Evolutionary conservation across 371 early-diverging fungal genomes (phyloP).

Genomic region (Mucor piriformis): DNA sequence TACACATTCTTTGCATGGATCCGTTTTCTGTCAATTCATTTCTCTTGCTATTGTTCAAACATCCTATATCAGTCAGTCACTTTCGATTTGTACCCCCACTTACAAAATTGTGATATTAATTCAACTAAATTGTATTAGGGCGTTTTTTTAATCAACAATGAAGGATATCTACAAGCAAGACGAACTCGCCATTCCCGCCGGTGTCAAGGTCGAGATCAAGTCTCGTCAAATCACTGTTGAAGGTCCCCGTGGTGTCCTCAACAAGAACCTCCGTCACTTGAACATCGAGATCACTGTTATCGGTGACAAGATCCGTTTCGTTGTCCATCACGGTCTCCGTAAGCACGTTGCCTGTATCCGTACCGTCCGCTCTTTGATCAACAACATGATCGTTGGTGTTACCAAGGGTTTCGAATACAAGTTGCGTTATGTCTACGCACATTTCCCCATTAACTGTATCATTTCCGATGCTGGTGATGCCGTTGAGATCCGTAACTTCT

Average conservation of each 20-base stretch:
- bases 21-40: too few species aligned
- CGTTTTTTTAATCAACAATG: slow-evolving; percentile 25
- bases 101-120: too few species aligned
- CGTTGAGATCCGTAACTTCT: slow-evolving; percentile 99
- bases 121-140: slow-evolving; percentile 17
- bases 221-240: slow-evolving; percentile 76
- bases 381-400: slow-evolving; percentile 99
- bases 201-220: slow-evolving; percentile 78
- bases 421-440: slow-evolving; percentile 99
- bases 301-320: slow-evolving; percentile 67
- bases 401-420: slow-evolving; percentile 99
- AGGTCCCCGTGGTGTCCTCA: slow-evolving; percentile 90
- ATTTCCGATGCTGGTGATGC: slow-evolving; percentile 81
- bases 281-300: slow-evolving; percentile 82
- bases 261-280: slow-evolving; percentile 95
- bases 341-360: slow-evolving; percentile 99
- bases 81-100: too few species aligned
- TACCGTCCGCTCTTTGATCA: slow-evolving; percentile 95
- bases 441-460: slow-evolving; percentile 99
- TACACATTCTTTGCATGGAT: too few species aligned
- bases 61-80: too few species aligned
- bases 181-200: slow-evolving; percentile 79
- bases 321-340: slow-evolving; percentile 97
- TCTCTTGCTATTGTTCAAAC: too few species aligned
- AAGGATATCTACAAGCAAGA: slow-evolving; percentile 86